Percentiles rank a stretch among this genome's conserved stretches.
phyloP scores from a whole-genome alignment of 2,329 filamentous ascomycete species.

The Thelonectria discophora region DNA sequence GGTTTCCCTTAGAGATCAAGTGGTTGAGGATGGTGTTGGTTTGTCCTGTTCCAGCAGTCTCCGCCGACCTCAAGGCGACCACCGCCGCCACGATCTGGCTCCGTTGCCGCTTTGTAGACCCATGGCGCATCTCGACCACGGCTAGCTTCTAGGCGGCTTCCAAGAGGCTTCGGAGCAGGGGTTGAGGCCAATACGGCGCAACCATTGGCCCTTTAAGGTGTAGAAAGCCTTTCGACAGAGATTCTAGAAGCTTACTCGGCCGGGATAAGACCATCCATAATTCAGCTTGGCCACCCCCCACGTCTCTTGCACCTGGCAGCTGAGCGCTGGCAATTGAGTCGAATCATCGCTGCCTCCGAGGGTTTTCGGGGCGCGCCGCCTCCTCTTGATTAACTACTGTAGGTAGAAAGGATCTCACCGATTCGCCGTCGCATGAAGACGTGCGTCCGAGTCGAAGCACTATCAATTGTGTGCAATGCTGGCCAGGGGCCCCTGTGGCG shows the following conservation, averaged over 20 bases:
- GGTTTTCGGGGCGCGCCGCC: neutral
- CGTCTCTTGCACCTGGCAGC: neutral
- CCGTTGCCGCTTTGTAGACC: conserved; percentile 12
- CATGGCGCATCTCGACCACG: conserved; percentile 19
- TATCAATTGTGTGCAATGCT: conserved; percentile 5
- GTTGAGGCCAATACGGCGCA: conserved; percentile 7
- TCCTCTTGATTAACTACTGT: neutral
- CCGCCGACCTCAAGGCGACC: conserved; percentile 31
- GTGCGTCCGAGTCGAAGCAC: conserved; percentile 10
- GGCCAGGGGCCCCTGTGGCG: neutral
- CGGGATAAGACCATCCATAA: conserved; percentile 24
- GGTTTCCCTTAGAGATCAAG: conserved; percentile 21
- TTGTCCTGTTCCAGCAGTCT: conserved; percentile 40
- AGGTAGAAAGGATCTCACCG: neutral
- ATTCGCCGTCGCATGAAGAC: conserved; percentile 16
- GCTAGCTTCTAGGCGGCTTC: conserved; percentile 33
- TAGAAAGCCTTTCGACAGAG: conserved; percentile 28
- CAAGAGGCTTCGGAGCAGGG: conserved; percentile 38
- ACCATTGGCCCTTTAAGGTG: neutral
- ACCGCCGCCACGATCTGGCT: conserved; percentile 36
- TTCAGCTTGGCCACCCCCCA: conserved; percentile 19
- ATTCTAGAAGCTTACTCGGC: conserved; percentile 41
- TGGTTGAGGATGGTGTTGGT: conserved; percentile 17
- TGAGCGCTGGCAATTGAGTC: conserved; percentile 7
- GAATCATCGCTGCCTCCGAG: neutral